These are phyloP conservation scores for Mrakia blollopis DNA, from an alignment of 768 basidiomycete genomes.

Conservation along the genomic window DNA sequence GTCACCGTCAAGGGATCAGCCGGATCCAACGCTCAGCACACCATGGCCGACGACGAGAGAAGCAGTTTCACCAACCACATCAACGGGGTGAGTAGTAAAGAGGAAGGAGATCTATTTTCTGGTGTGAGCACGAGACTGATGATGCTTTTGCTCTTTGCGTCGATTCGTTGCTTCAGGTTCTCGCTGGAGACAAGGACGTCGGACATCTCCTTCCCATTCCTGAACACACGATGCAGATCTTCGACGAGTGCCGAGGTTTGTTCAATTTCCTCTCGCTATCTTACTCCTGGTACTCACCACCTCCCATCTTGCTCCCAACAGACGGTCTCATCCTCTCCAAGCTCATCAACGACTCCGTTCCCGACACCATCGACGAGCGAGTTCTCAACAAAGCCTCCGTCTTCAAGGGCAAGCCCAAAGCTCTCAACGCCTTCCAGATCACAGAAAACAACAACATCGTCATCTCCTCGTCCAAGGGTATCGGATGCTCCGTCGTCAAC, in stretches of 20 bases:
- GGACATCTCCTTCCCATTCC: slow-evolving; percentile 81
- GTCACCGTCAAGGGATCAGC: slow-evolving; percentile 85
- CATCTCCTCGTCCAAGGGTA: slow-evolving; percentile 94
- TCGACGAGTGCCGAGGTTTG: slow-evolving; percentile 78
- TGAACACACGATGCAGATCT: slow-evolving; percentile 94
- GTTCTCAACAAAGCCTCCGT: slow-evolving; percentile 83
- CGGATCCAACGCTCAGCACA: slow-evolving; percentile 91
- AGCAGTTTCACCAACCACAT: slow-evolving; percentile 98
- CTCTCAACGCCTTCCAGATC: slow-evolving; percentile 96
- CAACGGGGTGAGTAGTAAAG: slow-evolving; percentile 65
- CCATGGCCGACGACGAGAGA: slow-evolving; percentile 94
- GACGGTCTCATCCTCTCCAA: slow-evolving; percentile 96
- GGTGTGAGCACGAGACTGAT: not conserved
- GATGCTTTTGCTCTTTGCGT: not conserved
- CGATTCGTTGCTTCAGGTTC: slow-evolving; percentile 54
- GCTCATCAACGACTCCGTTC: slow-evolving; percentile 98
- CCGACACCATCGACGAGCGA: slow-evolving; percentile 97
- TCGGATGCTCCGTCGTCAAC: slow-evolving; percentile 97
- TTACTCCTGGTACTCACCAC: not conserved
- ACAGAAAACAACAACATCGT: slow-evolving; percentile 99
- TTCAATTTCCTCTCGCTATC: not conserved
- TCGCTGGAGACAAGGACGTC: slow-evolving; percentile 84
- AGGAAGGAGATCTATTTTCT: not conserved
- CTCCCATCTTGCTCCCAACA: slow-evolving; percentile 33
- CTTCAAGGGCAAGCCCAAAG: slow-evolving; percentile 54